These are phyloP conservation scores for Malus domestica DNA, from an alignment of 306 rosid genomes.

Conservation along the genomic window ASM211411v1 NC_041792.1:8984001-8984500, in stretches of 20 bases:
- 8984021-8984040: neutral
- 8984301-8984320: constrained; percentile 39
- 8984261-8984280: constrained; percentile 68
- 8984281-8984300: constrained; percentile 67
- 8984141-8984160: constrained; percentile 1
- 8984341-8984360: constrained; percentile 21
- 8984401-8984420: constrained; percentile 30
- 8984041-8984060: neutral
- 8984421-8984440: constrained; percentile 46
- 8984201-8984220: constrained; percentile 59
- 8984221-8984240: constrained; percentile 81
- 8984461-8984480: constrained; percentile 63
- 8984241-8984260: constrained; percentile 47
- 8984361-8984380: constrained; percentile 31
- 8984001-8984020: neutral
- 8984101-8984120: neutral
- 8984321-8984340: constrained; percentile 54
- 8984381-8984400: constrained; percentile 34
- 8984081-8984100: neutral
- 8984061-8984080: neutral
- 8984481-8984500: constrained; percentile 18
- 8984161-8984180: neutral
- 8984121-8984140: neutral
- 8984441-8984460: constrained; percentile 90
- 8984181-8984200: constrained; percentile 1